Evolutionary conservation across 108 stramenopile genomes (phyloP), one percentile per base, ranked within the genome.

Genomic region (Ochromonas danica): DNA sequence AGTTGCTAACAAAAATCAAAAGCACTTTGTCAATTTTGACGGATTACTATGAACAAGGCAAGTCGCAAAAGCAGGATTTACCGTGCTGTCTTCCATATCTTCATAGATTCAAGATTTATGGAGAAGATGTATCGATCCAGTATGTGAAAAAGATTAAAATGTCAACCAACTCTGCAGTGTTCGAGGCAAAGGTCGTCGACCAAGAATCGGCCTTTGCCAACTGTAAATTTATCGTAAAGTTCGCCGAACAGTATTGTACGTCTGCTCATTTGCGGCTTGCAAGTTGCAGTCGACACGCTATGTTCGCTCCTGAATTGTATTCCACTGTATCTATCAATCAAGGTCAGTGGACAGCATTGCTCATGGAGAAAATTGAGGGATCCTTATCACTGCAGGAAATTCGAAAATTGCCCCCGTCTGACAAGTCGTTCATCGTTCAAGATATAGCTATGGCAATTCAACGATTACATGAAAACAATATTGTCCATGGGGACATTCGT

Each of bases 361-460:
- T 57, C 51, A 57, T 57, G 51, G 51, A 57, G 51, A 57, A 57
- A 57, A 57, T 57, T 57, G 51, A 57, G 10, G 51, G 22, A 17
- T 10, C 51, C 17, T 57, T 57, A 22, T 17, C 51, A 57, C 51
- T 57, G 22, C 10, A 17, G 17, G 51, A 10, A 10, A 57, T 57
- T 57, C 51, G 51, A 57, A 10, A 57, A 57, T 57, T 57, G 51
- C 17, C 51, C 10, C 51, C 51, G 22, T 10, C 10, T 17, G 51
- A 10, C 51, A 10, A 22, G 17, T 10, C 51, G 51, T 57, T 57
- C 17, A 57, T 57, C 22, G 51, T 22, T 57, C 51, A 22, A 10
- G 51, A 57, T 22, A 22, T 57, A 17, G 51, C 51, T 10, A 10
- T 17, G 22, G 51, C 51, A 22, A 22, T 57, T 10, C 17, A 22